A percentile compares a stretch with the other conserved stretches of the same genome.
Conservation (phyloP, 1,284 basidiomycete genomes). For the Ceratobasidium sp. region DNA sequence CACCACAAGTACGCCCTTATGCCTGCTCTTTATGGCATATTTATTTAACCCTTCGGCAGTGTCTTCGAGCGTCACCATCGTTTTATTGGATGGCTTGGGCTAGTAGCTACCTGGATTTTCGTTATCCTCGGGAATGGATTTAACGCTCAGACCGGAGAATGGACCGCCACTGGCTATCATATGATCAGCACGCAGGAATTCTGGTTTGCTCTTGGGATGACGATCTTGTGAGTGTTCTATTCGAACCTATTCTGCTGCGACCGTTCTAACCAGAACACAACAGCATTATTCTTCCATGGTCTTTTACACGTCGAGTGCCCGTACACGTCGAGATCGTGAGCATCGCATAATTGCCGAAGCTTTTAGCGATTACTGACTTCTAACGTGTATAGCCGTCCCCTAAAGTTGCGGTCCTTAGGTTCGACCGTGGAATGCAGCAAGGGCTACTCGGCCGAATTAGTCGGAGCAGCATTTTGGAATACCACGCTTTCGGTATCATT, state of each 20-base stretch:
- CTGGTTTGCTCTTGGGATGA: constrained; percentile 80
- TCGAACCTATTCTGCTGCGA: background rate
- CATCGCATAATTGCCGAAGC: constrained; percentile 40
- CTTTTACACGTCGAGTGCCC: constrained; percentile 76
- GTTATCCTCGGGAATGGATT: constrained; percentile 75
- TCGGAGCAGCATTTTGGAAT: constrained; percentile 72
- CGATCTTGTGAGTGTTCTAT: constrained; percentile 69
- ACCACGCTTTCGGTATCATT: constrained; percentile 76
- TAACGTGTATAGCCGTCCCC: constrained; percentile 67
- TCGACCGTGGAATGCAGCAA: constrained; percentile 76
- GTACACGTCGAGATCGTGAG: constrained; percentile 81
- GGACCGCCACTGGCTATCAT: constrained; percentile 68
- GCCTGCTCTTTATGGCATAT: background rate
- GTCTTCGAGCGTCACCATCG: constrained; percentile 81
- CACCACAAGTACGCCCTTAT: constrained; percentile 74
- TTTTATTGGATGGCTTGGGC: constrained; percentile 77
- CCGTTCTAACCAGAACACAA: constrained; percentile 48
- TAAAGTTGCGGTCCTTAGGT: constrained; percentile 74
- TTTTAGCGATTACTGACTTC: background rate
- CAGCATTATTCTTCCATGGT: constrained; percentile 79
- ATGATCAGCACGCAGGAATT: constrained; percentile 77
- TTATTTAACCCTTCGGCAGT: constrained; percentile 57
- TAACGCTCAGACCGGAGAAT: constrained; percentile 65
- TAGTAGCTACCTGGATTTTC: constrained; percentile 74
- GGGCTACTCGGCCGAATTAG: constrained; percentile 74